These are phyloP conservation scores for Gracilaria caudata DNA, from an alignment of 23 red algal genomes.

Conservation along the genomic window DNA sequence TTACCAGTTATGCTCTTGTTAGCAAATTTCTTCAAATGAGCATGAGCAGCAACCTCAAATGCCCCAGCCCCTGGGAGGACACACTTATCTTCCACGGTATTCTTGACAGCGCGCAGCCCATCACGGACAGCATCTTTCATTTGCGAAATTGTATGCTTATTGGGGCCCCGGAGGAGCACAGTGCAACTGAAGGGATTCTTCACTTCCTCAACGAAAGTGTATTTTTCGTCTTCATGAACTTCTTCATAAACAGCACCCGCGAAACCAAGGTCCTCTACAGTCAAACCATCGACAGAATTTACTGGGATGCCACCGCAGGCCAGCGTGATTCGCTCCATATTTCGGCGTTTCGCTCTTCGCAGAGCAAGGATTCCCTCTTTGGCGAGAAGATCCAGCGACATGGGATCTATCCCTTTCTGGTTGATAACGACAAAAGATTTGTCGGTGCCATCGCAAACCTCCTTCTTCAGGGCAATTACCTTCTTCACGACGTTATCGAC, in stretches of 20 bases:
- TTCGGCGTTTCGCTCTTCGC: conserved; percentile 95
- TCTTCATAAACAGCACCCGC: conserved; percentile 96
- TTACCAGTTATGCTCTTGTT: conserved; percentile 73
- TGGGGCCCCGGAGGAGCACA: conserved; percentile 87
- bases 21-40: conserved; percentile 78
- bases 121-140: conserved; percentile 98
- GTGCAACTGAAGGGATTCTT: conserved; percentile 94
- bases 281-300: conserved; percentile 91
- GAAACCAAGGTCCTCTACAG: conserved; percentile 76
- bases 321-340: conserved; percentile 97
- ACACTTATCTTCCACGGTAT: conserved; percentile 86
- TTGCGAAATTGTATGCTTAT: conserved; percentile 95
- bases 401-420: conserved; percentile 97
- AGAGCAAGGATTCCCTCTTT: conserved; percentile 94
- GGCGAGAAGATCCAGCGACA: conserved; percentile 89
- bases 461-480: conserved; percentile 94
- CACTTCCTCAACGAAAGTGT: conserved; percentile 94
- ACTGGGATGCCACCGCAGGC: conserved; percentile 94
- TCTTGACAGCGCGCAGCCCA: conserved; percentile 92
- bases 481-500: conserved; percentile 80
- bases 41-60: conserved; percentile 88
- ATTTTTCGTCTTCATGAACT: conserved; percentile 96
- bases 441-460: conserved; percentile 87
- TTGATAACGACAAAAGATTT: conserved; percentile 94
- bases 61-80: conserved; percentile 90